phyloP scores from a whole-genome alignment of 768 basidiomycete species.

The Lactarius trivialis region DNA sequence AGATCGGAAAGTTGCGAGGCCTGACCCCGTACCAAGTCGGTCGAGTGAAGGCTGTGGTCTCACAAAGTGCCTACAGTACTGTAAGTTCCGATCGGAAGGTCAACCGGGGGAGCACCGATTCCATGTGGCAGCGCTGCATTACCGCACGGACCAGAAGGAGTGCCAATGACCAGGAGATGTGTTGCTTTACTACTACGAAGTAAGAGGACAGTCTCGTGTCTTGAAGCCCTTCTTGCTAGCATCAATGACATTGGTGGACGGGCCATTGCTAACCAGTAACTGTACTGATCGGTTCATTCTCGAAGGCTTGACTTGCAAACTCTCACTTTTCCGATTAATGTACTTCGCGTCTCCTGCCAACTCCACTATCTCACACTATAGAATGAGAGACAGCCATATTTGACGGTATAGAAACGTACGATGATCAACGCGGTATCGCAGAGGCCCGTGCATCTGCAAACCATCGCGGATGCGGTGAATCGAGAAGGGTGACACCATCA shows the following conservation, averaged over 20 bases:
- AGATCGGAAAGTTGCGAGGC: no score
- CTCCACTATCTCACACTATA: neutral
- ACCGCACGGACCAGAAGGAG: neutral
- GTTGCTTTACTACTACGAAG: neutral
- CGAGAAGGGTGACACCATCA: neutral
- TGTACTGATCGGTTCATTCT: neutral
- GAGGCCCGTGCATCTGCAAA: neutral
- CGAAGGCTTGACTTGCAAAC: neutral
- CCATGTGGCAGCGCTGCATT: neutral
- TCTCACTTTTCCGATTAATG: neutral
- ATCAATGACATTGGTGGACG: neutral
- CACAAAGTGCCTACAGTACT: neutral
- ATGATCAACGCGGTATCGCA: neutral
- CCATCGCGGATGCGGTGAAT: neutral
- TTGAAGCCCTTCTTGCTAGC: neutral
- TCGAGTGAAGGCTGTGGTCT: neutral
- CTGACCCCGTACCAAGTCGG: no score
- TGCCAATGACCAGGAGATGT: neutral
- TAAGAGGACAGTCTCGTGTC: neutral
- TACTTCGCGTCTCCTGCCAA: neutral
- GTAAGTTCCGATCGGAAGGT: no score
- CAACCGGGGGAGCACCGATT: neutral
- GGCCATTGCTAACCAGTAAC: neutral
- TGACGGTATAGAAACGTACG: neutral
- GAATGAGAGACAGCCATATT: neutral